Conservation (phyloP, 495 filamentous ascomycete genomes). For the Penicillium psychrofluorescens region DNA sequence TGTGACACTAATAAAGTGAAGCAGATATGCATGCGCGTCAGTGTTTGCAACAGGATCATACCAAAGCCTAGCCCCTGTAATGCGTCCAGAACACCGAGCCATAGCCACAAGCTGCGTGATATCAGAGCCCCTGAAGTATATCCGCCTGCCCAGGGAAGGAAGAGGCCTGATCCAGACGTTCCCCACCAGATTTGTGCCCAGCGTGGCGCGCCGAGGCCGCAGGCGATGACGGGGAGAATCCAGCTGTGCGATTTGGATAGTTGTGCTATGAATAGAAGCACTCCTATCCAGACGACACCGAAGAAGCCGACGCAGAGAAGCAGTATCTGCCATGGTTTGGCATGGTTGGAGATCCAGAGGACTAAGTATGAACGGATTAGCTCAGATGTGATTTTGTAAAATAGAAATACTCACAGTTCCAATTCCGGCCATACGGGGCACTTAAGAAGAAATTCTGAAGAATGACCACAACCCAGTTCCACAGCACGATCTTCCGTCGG, state of each 20-base stretch:
- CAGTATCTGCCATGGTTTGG: conserved; percentile 36
- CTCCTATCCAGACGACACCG: conserved; percentile 33
- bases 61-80: conserved; percentile 45
- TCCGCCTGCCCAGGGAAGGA: conserved; percentile 43
- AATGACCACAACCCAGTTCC: conserved; percentile 42
- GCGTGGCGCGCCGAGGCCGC: conserved; percentile 41
- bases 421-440: conserved; percentile 44
- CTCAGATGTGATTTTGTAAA: not conserved
- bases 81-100: conserved; percentile 43
- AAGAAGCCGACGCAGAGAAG: conserved; percentile 40
- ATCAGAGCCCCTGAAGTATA: conserved; percentile 35
- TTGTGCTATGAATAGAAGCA: conserved; percentile 31
- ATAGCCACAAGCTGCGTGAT: conserved; percentile 44
- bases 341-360: conserved; percentile 42
- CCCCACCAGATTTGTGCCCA: conserved; percentile 50
- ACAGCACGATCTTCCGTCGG: conserved; percentile 41
- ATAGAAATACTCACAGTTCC: conserved; percentile 29
- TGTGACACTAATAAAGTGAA: conserved; percentile 44
- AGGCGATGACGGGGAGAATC: conserved; percentile 45
- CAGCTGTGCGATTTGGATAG: conserved; percentile 41
- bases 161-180: conserved; percentile 37
- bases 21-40: conserved; percentile 44
- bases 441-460: conserved; percentile 44
- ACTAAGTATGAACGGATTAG: conserved; percentile 10
- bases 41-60: conserved; percentile 44